Conservation (phyloP, 176 grass and related monocot genomes). For the Eragrostis nindensis region DNA sequence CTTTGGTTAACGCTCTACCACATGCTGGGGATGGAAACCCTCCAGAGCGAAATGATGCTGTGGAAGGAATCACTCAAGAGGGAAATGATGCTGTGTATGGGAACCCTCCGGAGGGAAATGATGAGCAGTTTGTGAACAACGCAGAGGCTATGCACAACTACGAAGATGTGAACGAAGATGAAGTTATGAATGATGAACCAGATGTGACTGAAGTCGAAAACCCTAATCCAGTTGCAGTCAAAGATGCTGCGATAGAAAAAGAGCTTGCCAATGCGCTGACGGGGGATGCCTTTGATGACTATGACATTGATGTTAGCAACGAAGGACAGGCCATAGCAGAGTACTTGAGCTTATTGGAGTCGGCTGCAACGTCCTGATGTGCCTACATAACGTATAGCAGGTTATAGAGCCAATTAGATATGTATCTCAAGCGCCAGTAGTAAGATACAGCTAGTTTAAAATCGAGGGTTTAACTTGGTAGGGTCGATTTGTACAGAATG, state of each 20-base stretch:
- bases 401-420: not conserved
- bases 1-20: constrained; percentile 19
- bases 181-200: constrained; percentile 19
- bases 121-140: constrained; percentile 14
- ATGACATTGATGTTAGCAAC: constrained; percentile 74
- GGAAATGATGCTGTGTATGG: constrained; percentile 27
- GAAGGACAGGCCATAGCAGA: constrained; percentile 86
- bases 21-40: constrained; percentile 32
- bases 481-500: constrained; percentile 46
- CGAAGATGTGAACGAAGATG: constrained; percentile 20
- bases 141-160: not conserved
- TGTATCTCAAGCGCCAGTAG: not conserved
- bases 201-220: constrained; percentile 24
- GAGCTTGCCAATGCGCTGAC: constrained; percentile 75
- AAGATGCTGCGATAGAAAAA: constrained; percentile 67
- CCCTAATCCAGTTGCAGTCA: constrained; percentile 15
- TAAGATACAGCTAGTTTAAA: not conserved
- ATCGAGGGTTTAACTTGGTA: constrained; percentile 5
- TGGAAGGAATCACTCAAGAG: constrained; percentile 29
- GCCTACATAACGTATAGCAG: not conserved
- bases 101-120: constrained; percentile 7
- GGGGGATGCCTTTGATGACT: constrained; percentile 80
- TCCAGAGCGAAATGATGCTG: not conserved
- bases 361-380: constrained; percentile 43
- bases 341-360: constrained; percentile 71